Evolutionary conservation across 441 rosid genomes (phyloP), one percentile per base, ranked within the genome.

Genomic region (Aleurites moluccanus): DNA sequence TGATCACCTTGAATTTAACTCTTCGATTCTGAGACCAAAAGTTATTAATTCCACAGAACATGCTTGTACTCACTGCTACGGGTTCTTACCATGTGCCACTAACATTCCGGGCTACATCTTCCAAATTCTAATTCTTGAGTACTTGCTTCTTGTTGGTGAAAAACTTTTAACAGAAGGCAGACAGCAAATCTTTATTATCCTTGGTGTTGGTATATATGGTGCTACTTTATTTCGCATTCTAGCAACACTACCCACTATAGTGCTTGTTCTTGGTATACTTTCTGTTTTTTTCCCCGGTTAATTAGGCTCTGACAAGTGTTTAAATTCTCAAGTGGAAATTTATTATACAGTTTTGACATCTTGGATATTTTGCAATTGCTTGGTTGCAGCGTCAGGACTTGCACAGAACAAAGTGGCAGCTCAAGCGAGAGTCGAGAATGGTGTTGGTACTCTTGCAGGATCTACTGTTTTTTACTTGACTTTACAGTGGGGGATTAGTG

Each of bases 401-500:
- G 64, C 68, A 10, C 49, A 28, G 52, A 20, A 44, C 56, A 76
- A 21, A 52, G 70, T 52, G 14, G 79, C 21, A 16, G 63, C 74
- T 52, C 52, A 15, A 70, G 68, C 15, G 0, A 63, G 23, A 18
- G 44, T 76, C n/a, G 69, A 38, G 27, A 63, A 53, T 21, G 74
- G 79, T 53, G 70, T 38, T 38, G 74, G 69, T 50, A 23, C 44
- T 0, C 69, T 76, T 2, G 79, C 70, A 2, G 74, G 79, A 27
- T 69, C 74, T 7, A 76, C 79, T 62, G 64, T 76, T 38, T 76
- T 76, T 62, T 61, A 21, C 79, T 27, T 69, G 47, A 76, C 74
- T 3, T 69, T 76, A 6, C 79, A 76, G 68, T 76, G 79, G 79
- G 74, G 79, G 7, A 50, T 76, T 52, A 69, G 79, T 52, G 67